Percentiles rank a stretch among this genome's conserved stretches.
phyloP scores from a whole-genome alignment of 441 rosid genomes.

The Gossypium trilobum region DNA sequence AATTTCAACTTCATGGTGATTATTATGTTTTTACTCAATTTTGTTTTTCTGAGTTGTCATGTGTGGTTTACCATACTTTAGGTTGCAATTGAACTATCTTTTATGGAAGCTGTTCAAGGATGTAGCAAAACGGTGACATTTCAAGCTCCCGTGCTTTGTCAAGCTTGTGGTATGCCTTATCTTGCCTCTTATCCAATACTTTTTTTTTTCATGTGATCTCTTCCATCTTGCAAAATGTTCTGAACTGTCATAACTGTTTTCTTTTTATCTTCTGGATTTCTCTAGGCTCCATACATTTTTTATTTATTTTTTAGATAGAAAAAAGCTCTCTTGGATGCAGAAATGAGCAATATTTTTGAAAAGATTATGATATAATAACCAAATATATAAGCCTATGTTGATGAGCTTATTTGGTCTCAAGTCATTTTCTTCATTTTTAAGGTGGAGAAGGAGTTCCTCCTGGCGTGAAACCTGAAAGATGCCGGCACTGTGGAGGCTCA shows the following conservation, averaged over 20 bases:
- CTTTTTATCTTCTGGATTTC: neutral
- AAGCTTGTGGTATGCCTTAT: constrained; percentile 65
- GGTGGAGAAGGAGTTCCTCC: constrained; percentile 98
- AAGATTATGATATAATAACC: neutral
- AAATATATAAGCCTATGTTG: neutral
- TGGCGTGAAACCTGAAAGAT: constrained; percentile 83
- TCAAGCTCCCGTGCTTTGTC: constrained; percentile 73
- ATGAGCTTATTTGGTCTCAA: neutral
- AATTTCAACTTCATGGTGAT: constrained; percentile 10
- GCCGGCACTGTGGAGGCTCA: constrained; percentile 75
- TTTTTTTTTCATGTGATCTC: neutral
- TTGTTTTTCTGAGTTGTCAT: constrained; percentile 1
- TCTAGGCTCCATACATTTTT: neutral
- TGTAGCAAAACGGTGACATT: constrained; percentile 73
- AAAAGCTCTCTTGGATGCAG: neutral
- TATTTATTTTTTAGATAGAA: neutral
- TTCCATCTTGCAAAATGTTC: neutral
- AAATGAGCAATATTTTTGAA: neutral
- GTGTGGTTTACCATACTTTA: constrained; percentile 15
- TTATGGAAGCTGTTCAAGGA: constrained; percentile 99
- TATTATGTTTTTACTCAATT: neutral
- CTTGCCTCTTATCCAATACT: neutral
- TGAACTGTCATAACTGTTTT: neutral
- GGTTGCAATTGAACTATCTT: constrained; percentile 81
- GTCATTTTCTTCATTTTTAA: constrained; percentile 22